Evolutionary conservation across 1,139 yeast genomes (phyloP).

Genomic region (Hyphopichia burtonii): DNA sequence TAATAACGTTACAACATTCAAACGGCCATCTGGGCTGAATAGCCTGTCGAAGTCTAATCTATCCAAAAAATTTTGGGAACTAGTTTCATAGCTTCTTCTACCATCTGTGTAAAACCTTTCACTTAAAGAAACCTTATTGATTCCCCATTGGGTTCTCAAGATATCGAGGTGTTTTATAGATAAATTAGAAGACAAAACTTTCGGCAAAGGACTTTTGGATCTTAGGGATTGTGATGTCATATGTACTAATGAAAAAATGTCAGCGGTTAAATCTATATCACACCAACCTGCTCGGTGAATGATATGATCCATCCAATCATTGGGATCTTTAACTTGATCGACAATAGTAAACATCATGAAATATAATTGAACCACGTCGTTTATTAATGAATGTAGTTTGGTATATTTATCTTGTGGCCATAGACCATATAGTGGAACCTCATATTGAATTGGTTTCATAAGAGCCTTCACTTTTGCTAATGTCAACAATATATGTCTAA

Average conservation of each 20-base stretch:
- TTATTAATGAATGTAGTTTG: conserved; percentile 22
- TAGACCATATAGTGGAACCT: conserved; percentile 30
- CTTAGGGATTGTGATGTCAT: conserved; percentile 34
- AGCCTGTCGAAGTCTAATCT: conserved; percentile 28
- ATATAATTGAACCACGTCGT: conserved; percentile 31
- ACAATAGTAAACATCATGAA: conserved; percentile 23
- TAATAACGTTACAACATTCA: conserved; percentile 27
- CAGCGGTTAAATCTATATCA: conserved; percentile 28
- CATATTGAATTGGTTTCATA: conserved; percentile 30
- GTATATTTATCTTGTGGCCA: conserved; percentile 35
- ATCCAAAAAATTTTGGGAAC: background rate
- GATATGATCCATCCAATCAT: conserved; percentile 27
- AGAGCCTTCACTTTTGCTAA: conserved; percentile 16
- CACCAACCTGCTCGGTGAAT: conserved; percentile 33
- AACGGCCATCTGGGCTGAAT: conserved; percentile 34
- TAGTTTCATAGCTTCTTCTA: background rate
- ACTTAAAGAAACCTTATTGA: conserved; percentile 20
- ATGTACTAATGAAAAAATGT: conserved; percentile 29
- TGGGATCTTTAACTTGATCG: conserved; percentile 27
- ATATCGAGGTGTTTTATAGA: conserved; percentile 32
- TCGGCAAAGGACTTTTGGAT: conserved; percentile 28
- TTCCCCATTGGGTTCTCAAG: conserved; percentile 32
- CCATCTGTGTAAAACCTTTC: conserved; percentile 24
- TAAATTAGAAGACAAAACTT: conserved; percentile 32
- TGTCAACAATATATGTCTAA: conserved; percentile 21